A percentile compares a stretch with the other conserved stretches of the same genome.
These are phyloP conservation scores for Pouteria campechiana DNA, from an alignment of 179 eudicot genomes.

Conservation along the genomic window DNA sequence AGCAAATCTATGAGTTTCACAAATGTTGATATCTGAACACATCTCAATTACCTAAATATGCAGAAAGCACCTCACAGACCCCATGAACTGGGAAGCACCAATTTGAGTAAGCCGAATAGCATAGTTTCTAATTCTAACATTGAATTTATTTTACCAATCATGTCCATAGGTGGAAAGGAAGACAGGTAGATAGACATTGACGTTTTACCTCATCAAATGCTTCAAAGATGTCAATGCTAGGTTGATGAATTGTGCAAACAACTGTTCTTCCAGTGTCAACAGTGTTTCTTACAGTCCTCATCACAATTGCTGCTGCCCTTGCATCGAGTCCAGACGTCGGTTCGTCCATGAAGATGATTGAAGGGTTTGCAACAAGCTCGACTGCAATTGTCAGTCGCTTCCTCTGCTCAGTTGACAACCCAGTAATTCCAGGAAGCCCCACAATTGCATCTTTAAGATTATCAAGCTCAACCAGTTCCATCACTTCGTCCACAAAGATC, in stretches of 20 bases:
- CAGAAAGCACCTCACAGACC: too few species aligned
- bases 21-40: too few species aligned
- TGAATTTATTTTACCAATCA: too few species aligned
- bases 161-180: too few species aligned
- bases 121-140: too few species aligned
- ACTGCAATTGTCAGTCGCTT: slow-evolving; percentile 58
- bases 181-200: neutral
- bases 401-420: slow-evolving; percentile 63
- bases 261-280: slow-evolving; percentile 61
- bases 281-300: slow-evolving; percentile 55
- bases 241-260: slow-evolving; percentile 63
- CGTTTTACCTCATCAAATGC: slow-evolving; percentile 60
- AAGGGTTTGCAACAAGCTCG: slow-evolving; percentile 54
- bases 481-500: slow-evolving; percentile 44
- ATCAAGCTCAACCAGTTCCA: slow-evolving; percentile 43
- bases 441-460: slow-evolving; percentile 33
- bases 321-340: slow-evolving; percentile 72
- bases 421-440: slow-evolving; percentile 48
- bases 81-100: too few species aligned
- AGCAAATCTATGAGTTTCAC: too few species aligned
- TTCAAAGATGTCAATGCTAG: slow-evolving; percentile 63
- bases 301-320: slow-evolving; percentile 63
- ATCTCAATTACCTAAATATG: too few species aligned
- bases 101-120: too few species aligned
- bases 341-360: slow-evolving; percentile 58